Conservation (phyloP, 768 basidiomycete species). For the Boletus subparvulus region DNA sequence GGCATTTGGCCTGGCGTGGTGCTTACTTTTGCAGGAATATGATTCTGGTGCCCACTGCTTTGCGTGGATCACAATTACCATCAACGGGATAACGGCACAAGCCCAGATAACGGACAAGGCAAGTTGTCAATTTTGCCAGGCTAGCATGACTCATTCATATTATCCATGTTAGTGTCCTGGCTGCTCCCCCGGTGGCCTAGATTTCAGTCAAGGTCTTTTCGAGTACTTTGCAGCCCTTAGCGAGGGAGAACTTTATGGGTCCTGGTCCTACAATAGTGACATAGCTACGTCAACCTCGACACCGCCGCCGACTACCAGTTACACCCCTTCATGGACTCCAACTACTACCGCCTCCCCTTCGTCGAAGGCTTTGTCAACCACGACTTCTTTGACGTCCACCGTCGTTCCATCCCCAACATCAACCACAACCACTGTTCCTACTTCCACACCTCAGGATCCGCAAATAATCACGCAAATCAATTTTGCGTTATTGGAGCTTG, state of each 20-base stretch:
- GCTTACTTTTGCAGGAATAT: constrained; percentile 36
- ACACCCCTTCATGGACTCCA: constrained; percentile 19
- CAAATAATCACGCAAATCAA: constrained; percentile 24
- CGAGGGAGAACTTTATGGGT: constrained; percentile 38
- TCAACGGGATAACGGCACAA: constrained; percentile 36
- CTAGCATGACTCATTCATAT: background rate
- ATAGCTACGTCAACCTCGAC: constrained; percentile 23
- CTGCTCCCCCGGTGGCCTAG: constrained; percentile 43
- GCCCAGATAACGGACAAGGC: constrained; percentile 48
- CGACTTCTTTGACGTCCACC: constrained; percentile 11
- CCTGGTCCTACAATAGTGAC: constrained; percentile 40
- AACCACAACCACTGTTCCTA: constrained; percentile 5
- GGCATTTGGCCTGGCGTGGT: background rate
- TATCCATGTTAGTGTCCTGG: constrained; percentile 35
- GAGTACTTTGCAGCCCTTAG: constrained; percentile 34
- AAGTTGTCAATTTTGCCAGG: constrained; percentile 11
- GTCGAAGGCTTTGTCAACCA: constrained; percentile 1
- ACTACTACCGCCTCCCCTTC: constrained; percentile 17
- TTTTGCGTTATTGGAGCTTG: constrained; percentile 27
- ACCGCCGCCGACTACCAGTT: constrained; percentile 19
- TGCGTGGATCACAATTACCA: constrained; percentile 43
- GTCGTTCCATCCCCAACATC: constrained; percentile 9
- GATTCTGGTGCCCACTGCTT: constrained; percentile 42
- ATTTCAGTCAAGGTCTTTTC: constrained; percentile 49
- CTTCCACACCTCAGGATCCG: constrained; percentile 19